Conservation (phyloP, 257 asterid species). For the Phtheirospermum japonicum region DNA sequence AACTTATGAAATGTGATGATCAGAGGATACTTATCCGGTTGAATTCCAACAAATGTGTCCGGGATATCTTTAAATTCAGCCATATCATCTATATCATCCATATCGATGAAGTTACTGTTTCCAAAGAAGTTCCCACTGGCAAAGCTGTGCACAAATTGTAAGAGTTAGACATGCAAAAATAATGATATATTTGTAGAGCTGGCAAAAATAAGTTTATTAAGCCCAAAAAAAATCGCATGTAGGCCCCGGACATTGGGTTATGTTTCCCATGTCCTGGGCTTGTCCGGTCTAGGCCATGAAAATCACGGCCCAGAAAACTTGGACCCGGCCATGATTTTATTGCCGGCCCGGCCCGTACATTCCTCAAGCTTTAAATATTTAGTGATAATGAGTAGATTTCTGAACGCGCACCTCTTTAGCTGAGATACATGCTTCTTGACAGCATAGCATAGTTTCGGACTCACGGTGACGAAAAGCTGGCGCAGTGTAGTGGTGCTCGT, state of each 20-base stretch:
- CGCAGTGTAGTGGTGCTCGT: background rate
- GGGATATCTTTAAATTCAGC: constrained; percentile 51
- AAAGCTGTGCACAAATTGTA: background rate
- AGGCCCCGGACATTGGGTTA: too few relatives aligned
- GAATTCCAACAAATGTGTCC: constrained; percentile 45
- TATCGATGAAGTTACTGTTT: constrained; percentile 12
- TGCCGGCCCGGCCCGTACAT: too few relatives aligned
- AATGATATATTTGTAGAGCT: background rate
- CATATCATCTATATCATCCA: constrained; percentile 49
- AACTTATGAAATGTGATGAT: constrained; percentile 65
- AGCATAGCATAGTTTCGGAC: background rate
- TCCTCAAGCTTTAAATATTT: too few relatives aligned
- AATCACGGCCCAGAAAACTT: too few relatives aligned
- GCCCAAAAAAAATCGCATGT: too few relatives aligned
- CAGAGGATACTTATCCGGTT: constrained; percentile 51
- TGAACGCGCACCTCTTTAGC: background rate
- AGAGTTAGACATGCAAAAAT: background rate
- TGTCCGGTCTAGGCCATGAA: too few relatives aligned
- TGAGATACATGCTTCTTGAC: background rate
- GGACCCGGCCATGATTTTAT: too few relatives aligned
- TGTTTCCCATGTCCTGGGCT: too few relatives aligned
- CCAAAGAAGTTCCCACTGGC: background rate
- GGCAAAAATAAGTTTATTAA: too few relatives aligned
- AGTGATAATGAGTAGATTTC: background rate
- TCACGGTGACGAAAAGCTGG: background rate